phyloP scores from a whole-genome alignment of 257 asterid genomes.

The Penstemon davidsonii region DNA sequence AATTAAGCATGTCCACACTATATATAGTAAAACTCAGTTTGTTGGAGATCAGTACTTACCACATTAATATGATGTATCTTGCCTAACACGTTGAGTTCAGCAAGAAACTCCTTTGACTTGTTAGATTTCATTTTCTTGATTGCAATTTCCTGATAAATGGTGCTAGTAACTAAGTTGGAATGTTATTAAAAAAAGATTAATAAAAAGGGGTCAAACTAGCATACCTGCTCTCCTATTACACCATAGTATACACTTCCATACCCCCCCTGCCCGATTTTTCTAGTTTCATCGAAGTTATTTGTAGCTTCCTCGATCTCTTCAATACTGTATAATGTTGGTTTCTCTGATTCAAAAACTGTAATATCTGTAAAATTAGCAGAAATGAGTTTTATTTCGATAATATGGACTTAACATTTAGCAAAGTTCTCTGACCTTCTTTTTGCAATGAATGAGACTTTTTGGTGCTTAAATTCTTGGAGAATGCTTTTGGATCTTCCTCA shows the following conservation, averaged over 20 bases:
- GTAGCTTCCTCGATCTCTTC: slow-evolving; percentile 81
- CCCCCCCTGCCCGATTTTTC: slow-evolving; percentile 78
- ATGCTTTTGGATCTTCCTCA: slow-evolving; percentile 39
- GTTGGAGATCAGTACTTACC: slow-evolving; percentile 45
- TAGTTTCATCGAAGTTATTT: slow-evolving; percentile 55
- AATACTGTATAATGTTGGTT: slow-evolving; percentile 53
- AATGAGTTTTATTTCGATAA: slow-evolving; percentile 12
- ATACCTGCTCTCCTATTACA: slow-evolving; percentile 56
- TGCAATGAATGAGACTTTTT: slow-evolving; percentile 42
- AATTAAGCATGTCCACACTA: not conserved
- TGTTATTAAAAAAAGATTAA: not conserved
- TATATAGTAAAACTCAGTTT: slow-evolving; percentile 2
- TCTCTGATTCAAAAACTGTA: slow-evolving; percentile 68
- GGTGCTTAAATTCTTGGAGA: slow-evolving; percentile 41
- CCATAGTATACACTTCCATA: slow-evolving; percentile 83
- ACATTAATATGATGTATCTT: slow-evolving; percentile 86
- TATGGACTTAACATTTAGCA: not conserved
- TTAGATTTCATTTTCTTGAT: slow-evolving; percentile 85
- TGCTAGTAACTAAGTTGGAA: not conserved
- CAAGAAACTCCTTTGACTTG: slow-evolving; percentile 82
- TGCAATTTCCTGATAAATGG: slow-evolving; percentile 67
- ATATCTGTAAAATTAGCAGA: slow-evolving; percentile 39
- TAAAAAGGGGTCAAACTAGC: not conserved
- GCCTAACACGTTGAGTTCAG: slow-evolving; percentile 81
- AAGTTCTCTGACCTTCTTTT: slow-evolving; percentile 49